Base-by-base conservation (phyloP, 495 filamentous ascomycete species). In the Penicillium steckii region DNA sequence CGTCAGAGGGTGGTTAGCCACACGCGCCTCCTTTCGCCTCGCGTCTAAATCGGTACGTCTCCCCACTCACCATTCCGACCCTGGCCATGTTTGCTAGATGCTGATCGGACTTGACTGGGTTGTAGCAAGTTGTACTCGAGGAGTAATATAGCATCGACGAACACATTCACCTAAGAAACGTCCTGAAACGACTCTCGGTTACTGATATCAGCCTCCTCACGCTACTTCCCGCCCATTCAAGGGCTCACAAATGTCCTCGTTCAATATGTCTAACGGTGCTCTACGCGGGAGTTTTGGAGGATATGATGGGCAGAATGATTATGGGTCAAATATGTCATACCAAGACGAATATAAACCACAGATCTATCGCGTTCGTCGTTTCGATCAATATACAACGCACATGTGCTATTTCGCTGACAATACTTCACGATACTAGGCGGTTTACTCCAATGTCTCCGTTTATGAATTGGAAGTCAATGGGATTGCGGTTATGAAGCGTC, bases 381-480 rank as follows among this genome's bases (percentile, higher is more conserved):
- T 52, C 41, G 29, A 25, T 38, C 24, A 37, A 51, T 29, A 29
- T 4, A 10, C 32, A 17, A 18, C 50, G 45, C 64, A 52, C 48
- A 23, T 50, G 47, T 52, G 63, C 52, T 48, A 38, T 46, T 19
- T 32, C 37, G 43, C 60, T 70, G 45, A 66, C 51, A 26, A 19
- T 21, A 52, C 59, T 57, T n/a, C n/a, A 18, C 37, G 56, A 4
- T 1, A n/a, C 12, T 64, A 96, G 91, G 94, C 94, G 33, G 85
- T 92, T 25, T 98, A 98, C 68, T 97, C 95, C 1, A 90, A 91
- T 57, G 85, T 97, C 15, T 82, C 89, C 29, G 94, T 98, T 12
- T 98, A 96, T 70, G 94, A 98, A 65, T 96, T 97, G 91, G 90
- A 96, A 65, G 87, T 97, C 49, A 92, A 96, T 65, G 80, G 80